A percentile compares a stretch with the other conserved stretches of the same genome.
phyloP scores from a whole-genome alignment of 805 yeast genomes.

The Metschnikowia aberdeeniae region DNA sequence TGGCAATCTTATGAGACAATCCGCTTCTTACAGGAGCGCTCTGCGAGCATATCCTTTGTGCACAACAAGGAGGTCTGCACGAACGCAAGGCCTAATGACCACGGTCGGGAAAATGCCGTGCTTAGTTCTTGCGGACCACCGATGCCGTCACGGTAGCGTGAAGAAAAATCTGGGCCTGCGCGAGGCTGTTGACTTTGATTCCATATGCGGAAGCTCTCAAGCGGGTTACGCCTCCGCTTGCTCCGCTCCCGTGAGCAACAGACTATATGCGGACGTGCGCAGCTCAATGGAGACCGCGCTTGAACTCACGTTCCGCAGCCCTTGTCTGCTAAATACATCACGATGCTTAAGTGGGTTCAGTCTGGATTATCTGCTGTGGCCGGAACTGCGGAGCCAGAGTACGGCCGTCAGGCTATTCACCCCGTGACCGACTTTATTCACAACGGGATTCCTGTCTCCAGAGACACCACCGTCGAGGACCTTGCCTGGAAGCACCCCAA shows the following conservation, averaged over 20 bases:
- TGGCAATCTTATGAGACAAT: constrained; percentile 5
- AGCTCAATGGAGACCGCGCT: not conserved
- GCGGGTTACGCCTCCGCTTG: too few species aligned
- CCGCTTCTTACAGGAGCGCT: constrained; percentile 1
- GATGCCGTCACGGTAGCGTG: not conserved
- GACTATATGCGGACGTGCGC: not conserved
- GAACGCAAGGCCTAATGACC: not conserved
- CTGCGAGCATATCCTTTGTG: not conserved
- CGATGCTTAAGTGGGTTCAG: constrained; percentile 81
- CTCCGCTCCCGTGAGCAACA: too few species aligned
- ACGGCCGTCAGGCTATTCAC: constrained; percentile 88
- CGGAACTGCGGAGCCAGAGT: constrained; percentile 96
- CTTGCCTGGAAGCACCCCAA: constrained; percentile 70
- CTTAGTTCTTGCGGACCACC: not conserved
- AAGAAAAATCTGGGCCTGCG: not conserved
- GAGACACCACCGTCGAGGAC: constrained; percentile 61
- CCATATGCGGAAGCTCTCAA: too few species aligned
- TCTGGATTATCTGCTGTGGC: constrained; percentile 90
- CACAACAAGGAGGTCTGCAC: constrained; percentile 4
- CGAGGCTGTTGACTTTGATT: not conserved
- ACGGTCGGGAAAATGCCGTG: not conserved
- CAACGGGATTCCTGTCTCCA: constrained; percentile 35
- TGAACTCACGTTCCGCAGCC: not conserved
- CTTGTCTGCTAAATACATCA: not conserved
- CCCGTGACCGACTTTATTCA: constrained; percentile 63